Conservation (phyloP, 768 basidiomycete genomes). For the Sutorius australiensis region DNA sequence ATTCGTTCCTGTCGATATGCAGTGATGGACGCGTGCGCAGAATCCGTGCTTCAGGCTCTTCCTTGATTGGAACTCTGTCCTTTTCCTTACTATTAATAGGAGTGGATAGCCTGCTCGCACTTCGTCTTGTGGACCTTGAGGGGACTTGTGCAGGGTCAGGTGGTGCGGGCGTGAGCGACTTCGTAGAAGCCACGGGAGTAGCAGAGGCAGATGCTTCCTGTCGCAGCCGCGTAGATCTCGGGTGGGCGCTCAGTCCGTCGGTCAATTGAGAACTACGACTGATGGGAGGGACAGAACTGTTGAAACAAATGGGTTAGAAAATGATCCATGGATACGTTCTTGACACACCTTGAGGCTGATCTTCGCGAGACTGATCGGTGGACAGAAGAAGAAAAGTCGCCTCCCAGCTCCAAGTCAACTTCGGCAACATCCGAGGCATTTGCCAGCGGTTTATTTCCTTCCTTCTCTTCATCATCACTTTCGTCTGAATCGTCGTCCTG, state of each 20-base stretch:
- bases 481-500: constrained; percentile 60
- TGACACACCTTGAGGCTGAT: constrained; percentile 28
- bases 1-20: constrained; percentile 34
- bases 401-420: constrained; percentile 50
- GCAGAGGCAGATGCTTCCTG: constrained; percentile 43
- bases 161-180: constrained; percentile 37
- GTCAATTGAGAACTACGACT: constrained; percentile 27
- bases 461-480: constrained; percentile 51
- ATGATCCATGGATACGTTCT: constrained; percentile 1
- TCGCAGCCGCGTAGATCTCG: constrained; percentile 54
- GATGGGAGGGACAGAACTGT: constrained; percentile 27
- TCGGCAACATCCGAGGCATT: constrained; percentile 45
- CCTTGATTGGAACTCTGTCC: constrained; percentile 43
- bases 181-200: constrained; percentile 46
- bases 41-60: constrained; percentile 46
- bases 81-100: constrained; percentile 35
- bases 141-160: constrained; percentile 24
- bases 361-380: constrained; percentile 22
- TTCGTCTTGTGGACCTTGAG: constrained; percentile 29
- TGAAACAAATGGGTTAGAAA: constrained; percentile 7
- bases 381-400: constrained; percentile 17
- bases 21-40: constrained; percentile 47
- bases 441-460: constrained; percentile 46
- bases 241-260: constrained; percentile 33
- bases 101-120: constrained; percentile 31